Conservation (phyloP, 768 basidiomycete genomes). For the Filobasidium floriforme region DNA sequence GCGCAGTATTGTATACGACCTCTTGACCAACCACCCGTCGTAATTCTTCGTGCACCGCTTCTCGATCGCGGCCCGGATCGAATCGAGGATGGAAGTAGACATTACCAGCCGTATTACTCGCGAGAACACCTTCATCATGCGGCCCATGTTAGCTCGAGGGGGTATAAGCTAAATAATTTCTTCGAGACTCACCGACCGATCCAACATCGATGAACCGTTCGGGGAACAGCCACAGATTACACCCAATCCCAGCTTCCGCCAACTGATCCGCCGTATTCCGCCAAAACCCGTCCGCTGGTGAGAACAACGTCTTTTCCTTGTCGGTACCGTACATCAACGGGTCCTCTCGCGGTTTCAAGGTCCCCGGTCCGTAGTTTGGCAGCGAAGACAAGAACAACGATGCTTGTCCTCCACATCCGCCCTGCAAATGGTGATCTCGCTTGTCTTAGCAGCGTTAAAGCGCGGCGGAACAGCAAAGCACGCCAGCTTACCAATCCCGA, state of each 20-base stretch:
- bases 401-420: slow-evolving; percentile 61
- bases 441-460: background rate
- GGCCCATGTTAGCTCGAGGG: too few relatives aligned
- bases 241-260: slow-evolving; percentile 79
- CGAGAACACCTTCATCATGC: slow-evolving; percentile 52
- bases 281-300: slow-evolving; percentile 72
- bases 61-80: slow-evolving; percentile 58
- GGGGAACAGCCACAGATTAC: slow-evolving; percentile 80
- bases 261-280: slow-evolving; percentile 76
- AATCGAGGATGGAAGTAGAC: slow-evolving; percentile 90
- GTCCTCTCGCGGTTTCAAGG: slow-evolving; percentile 58
- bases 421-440: slow-evolving; percentile 17
- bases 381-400: slow-evolving; percentile 63
- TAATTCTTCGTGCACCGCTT: slow-evolving; percentile 66
- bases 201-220: slow-evolving; percentile 74
- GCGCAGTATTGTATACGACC: slow-evolving; percentile 69
- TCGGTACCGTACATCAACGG: slow-evolving; percentile 67
- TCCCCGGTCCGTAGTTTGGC: slow-evolving; percentile 67
- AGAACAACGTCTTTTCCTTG: slow-evolving; percentile 74
- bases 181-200: slow-evolving; percentile 58
- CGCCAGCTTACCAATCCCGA: slow-evolving; percentile 59
- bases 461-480: background rate
- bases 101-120: slow-evolving; percentile 77
- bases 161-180: background rate
- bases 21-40: slow-evolving; percentile 60